A percentile compares a stretch with the other conserved stretches of the same genome.
Evolutionary conservation across 129 eudicot species (phyloP).

Genomic region (Artemisia tridentata): DNA sequence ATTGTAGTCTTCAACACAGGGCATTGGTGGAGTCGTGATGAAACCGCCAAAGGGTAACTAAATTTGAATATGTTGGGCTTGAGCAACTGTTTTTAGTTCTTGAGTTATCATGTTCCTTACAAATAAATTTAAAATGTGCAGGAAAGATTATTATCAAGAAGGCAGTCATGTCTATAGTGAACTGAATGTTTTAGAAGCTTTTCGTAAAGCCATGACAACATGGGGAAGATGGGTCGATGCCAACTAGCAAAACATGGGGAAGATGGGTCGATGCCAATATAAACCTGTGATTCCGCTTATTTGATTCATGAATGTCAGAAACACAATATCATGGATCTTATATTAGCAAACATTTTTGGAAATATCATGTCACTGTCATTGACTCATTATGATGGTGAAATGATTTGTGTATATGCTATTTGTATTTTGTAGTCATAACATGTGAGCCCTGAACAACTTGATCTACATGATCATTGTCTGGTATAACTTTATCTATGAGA

Average conservation of each 20-base stretch:
- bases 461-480: no score
- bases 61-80: neutral
- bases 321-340: no score
- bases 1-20: conserved; percentile 55
- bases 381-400: no score
- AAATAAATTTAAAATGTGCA: conserved; percentile 23
- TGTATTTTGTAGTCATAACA: no score
- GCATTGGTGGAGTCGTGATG: conserved; percentile 69
- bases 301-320: no score
- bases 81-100: neutral
- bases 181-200: conserved; percentile 48
- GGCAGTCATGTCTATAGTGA: conserved; percentile 54
- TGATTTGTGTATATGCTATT: no score
- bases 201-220: conserved; percentile 47
- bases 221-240: conserved; percentile 48
- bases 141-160: conserved; percentile 64
- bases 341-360: no score
- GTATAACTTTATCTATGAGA: no score
- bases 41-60: conserved; percentile 52
- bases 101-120: neutral
- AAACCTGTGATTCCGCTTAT: no score
- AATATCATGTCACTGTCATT: no score
- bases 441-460: no score
- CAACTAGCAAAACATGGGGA: conserved; percentile 37
- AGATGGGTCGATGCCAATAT: no score